Percentiles rank a stretch among this genome's conserved stretches.
These are phyloP conservation scores for Cladosporium velox DNA, from an alignment of 2,329 filamentous ascomycete species.

Conservation along the genomic window DNA sequence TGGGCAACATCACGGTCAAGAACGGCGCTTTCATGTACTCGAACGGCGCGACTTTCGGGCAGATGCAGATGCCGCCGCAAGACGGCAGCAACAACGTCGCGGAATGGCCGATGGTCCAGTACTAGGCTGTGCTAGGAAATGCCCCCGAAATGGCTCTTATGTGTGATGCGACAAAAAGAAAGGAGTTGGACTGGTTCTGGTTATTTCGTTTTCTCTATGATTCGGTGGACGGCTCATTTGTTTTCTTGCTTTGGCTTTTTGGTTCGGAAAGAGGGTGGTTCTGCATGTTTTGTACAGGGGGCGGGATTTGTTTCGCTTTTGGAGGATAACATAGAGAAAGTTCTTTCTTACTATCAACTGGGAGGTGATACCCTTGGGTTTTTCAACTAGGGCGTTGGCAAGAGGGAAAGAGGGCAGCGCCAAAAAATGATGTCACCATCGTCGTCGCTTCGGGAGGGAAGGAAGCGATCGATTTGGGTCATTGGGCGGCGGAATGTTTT, in stretches of 20 bases:
- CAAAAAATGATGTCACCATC: not conserved
- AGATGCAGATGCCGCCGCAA: conserved; percentile 28
- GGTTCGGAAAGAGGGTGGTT: not conserved
- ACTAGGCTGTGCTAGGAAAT: not conserved
- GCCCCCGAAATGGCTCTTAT: not conserved
- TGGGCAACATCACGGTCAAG: not conserved
- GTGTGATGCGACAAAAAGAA: conserved; percentile 7
- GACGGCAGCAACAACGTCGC: conserved; percentile 23
- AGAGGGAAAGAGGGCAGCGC: not conserved
- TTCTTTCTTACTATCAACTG: not conserved
- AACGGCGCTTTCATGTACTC: conserved; percentile 9
- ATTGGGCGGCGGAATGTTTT: not conserved
- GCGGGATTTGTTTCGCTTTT: not conserved
- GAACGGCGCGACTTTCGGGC: conserved; percentile 15
- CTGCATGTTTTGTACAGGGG: not conserved
- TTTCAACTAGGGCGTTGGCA: not conserved
- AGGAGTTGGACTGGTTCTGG: not conserved
- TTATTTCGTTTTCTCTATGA: not conserved
- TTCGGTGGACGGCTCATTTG: not conserved
- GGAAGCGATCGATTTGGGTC: not conserved
- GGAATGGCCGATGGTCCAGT: conserved; percentile 33
- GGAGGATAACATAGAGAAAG: conserved; percentile 8
- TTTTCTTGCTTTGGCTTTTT: not conserved
- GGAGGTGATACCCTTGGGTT: conserved; percentile 17
- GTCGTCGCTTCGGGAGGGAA: not conserved